phyloP scores from a whole-genome alignment of 2,329 filamentous ascomycete species.

The Clarireedia paspali region DNA sequence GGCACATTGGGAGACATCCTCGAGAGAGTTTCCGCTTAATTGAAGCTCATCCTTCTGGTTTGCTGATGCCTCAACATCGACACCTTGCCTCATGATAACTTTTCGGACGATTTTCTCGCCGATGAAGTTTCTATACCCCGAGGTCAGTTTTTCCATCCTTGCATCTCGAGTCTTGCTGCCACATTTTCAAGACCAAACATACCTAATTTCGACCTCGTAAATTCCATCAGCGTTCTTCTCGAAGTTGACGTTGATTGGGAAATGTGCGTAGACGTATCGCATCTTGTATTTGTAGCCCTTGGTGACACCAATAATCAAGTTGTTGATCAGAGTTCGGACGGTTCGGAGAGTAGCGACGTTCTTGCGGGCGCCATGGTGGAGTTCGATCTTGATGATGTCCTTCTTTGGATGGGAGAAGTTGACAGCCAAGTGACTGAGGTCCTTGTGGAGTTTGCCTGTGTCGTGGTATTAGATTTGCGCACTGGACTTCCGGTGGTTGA shows the following conservation, averaged over 20 bases:
- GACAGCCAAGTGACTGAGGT: conserved; percentile 92
- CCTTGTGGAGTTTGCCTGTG: conserved; percentile 88
- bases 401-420: conserved; percentile 86
- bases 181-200: conserved; percentile 34
- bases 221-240: conserved; percentile 89
- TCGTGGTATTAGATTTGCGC: conserved; percentile 26
- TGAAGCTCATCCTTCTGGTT: conserved; percentile 97
- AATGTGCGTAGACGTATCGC: conserved; percentile 99
- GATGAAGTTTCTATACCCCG: conserved; percentile 72
- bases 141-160: conserved; percentile 28
- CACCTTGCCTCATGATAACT: conserved; percentile 81
- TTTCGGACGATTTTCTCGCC: conserved; percentile 98
- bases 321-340: conserved; percentile 96
- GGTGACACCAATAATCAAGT: conserved; percentile 96
- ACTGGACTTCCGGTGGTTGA: conserved; percentile 8
- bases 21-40: conserved; percentile 87
- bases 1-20: conserved; percentile 94
- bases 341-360: conserved; percentile 96
- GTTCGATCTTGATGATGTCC: conserved; percentile 88
- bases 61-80: conserved; percentile 84
- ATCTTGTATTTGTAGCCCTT: conserved; percentile 99
- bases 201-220: conserved; percentile 95
- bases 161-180: not conserved
- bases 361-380: conserved; percentile 98
- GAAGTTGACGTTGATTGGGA: conserved; percentile 99